Conservation (phyloP, 192 early-diverging fungal species). For the Coemansia aciculifera region DNA sequence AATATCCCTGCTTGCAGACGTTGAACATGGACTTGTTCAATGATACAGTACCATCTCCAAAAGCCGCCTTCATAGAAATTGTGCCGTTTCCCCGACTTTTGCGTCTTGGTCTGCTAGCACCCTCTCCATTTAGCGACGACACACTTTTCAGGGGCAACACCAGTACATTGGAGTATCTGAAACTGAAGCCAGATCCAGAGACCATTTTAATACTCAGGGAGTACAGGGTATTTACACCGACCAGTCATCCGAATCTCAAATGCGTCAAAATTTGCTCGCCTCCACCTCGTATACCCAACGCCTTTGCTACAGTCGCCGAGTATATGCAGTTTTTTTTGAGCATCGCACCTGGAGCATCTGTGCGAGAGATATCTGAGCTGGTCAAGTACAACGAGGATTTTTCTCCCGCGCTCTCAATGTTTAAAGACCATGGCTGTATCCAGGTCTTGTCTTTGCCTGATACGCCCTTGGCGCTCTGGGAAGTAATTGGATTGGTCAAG, state of each 20-base stretch:
- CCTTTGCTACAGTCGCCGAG: not conserved
- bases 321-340: not conserved
- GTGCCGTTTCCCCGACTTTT: not conserved
- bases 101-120: not conserved
- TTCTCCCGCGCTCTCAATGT: not conserved
- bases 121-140: not conserved
- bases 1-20: not conserved
- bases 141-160: not conserved
- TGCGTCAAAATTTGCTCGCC: not conserved
- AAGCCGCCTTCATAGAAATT: too few species aligned
- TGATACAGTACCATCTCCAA: too few species aligned
- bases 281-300: not conserved
- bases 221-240: not conserved
- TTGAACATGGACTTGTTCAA: not conserved
- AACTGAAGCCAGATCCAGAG: not conserved
- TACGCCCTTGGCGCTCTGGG: not conserved
- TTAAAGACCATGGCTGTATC: not conserved
- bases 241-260: not conserved
- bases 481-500: not conserved
- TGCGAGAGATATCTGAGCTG: not conserved
- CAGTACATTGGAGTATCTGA: not conserved
- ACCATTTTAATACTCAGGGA: not conserved
- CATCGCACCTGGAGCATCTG: not conserved
- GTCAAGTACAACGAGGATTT: not conserved
- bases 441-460: not conserved